phyloP scores from a whole-genome alignment of 2,329 filamentous ascomycete species.

The Fusarium sp. region DNA sequence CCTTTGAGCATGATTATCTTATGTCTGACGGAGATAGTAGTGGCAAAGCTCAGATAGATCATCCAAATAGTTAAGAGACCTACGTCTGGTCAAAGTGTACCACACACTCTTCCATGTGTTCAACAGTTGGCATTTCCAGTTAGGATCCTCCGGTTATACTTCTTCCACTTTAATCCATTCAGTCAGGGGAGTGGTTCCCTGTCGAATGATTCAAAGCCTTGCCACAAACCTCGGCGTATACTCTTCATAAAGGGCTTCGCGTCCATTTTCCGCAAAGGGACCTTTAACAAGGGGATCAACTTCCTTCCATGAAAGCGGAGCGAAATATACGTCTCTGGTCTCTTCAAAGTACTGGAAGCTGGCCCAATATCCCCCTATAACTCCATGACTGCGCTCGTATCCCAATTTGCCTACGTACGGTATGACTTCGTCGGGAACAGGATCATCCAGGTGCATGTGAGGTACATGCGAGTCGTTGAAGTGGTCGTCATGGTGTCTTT shows the following conservation, averaged over 20 bases:
- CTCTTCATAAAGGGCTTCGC: neutral
- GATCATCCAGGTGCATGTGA: accelerated
- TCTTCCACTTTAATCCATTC: neutral
- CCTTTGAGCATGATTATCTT: accelerated
- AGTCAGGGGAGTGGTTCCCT: neutral
- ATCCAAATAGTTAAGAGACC: no score
- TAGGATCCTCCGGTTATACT: accelerated
- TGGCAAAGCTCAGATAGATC: neutral
- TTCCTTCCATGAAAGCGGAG: neutral
- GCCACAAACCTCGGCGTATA: neutral
- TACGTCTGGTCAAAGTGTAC: neutral
- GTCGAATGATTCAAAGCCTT: neutral
- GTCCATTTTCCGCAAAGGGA: accelerated
- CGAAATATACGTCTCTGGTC: neutral
- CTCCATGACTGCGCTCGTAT: accelerated
- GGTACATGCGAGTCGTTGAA: accelerated
- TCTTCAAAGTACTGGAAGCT: neutral
- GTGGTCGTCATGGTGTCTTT: neutral
- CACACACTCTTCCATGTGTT: neutral
- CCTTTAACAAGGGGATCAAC: accelerated
- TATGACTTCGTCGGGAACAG: neutral
- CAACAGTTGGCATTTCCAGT: accelerated
- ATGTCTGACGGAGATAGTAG: neutral
- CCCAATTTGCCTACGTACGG: neutral
- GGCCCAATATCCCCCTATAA: neutral